These are phyloP conservation scores for Pelagophyceae sp. DNA, from an alignment of 352 stramenopile genomes.

Conservation along the genomic window DNA sequence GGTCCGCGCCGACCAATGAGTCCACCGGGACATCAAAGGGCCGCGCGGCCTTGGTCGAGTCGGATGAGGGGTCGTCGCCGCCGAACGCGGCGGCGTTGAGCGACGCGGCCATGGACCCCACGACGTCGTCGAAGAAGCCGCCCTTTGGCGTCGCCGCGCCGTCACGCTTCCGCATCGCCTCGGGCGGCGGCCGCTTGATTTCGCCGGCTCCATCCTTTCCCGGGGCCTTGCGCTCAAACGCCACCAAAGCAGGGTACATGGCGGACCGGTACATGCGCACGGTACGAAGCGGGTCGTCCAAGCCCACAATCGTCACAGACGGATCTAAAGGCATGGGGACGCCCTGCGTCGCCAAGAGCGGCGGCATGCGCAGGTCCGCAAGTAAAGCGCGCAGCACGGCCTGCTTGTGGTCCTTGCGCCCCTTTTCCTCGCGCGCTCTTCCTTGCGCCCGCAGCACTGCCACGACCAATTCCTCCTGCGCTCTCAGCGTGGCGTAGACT, in stretches of 20 bases:
- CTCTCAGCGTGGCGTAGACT: slow-evolving; percentile 28
- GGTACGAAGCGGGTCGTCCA: background rate
- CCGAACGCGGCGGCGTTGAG: slow-evolving; percentile 18
- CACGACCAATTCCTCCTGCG: slow-evolving; percentile 83
- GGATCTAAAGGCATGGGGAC: slow-evolving; percentile 76
- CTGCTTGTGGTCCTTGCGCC: slow-evolving; percentile 91
- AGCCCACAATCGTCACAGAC: slow-evolving; percentile 45
- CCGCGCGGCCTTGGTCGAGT: background rate
- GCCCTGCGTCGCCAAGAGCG: background rate
- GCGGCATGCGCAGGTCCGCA: slow-evolving; percentile 45
- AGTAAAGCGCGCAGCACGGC: slow-evolving; percentile 76
- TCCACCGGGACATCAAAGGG: background rate
- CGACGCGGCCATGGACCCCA: background rate
- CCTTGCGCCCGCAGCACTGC: slow-evolving; percentile 82
- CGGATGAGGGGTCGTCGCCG: background rate
- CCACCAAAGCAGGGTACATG: slow-evolving; percentile 90
- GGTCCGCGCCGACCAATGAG: background rate
- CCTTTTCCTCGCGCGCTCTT: slow-evolving; percentile 76
- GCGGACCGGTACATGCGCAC: slow-evolving; percentile 37
- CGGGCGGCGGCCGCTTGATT: slow-evolving; percentile 21
- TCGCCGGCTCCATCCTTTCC: too few species aligned
- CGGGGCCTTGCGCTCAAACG: slow-evolving; percentile 65
- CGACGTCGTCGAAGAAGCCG: slow-evolving; percentile 11
- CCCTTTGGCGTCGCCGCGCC: background rate
- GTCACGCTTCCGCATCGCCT: background rate